A percentile compares a stretch with the other conserved stretches of the same genome.
Evolutionary conservation across 2,329 filamentous ascomycete species (phyloP).

Genomic region (Neofusicoccum ribis): DNA sequence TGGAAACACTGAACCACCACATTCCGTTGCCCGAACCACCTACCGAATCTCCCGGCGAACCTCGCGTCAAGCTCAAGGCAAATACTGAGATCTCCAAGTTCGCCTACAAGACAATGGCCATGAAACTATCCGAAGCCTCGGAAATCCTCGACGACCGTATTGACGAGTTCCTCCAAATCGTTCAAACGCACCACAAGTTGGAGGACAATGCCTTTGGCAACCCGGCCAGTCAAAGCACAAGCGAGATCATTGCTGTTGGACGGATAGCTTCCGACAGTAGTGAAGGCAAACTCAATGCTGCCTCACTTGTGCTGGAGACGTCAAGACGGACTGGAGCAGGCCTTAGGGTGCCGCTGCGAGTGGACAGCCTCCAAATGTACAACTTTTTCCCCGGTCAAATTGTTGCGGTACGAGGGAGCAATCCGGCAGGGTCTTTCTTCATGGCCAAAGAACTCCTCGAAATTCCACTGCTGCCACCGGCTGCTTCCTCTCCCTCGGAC

Average conservation of each 20-base stretch:
- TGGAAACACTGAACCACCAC: constrained; percentile 81
- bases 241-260: constrained; percentile 85
- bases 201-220: constrained; percentile 84
- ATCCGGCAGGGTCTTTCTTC: constrained; percentile 82
- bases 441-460: constrained; percentile 74
- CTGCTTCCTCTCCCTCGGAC: constrained; percentile 66
- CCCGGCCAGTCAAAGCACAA: constrained; percentile 79
- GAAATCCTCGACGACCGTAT: constrained; percentile 94
- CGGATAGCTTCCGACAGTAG: constrained; percentile 84
- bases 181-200: constrained; percentile 72
- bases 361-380: constrained; percentile 67
- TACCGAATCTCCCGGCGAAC: constrained; percentile 69
- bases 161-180: constrained; percentile 76
- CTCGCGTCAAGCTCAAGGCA: constrained; percentile 80
- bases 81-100: constrained; percentile 90
- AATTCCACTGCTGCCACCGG: constrained; percentile 71
- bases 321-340: constrained; percentile 82
- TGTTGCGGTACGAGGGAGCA: constrained; percentile 81
- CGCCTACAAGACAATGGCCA: constrained; percentile 86
- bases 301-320: constrained; percentile 84
- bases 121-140: constrained; percentile 90
- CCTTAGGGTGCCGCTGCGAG: constrained; percentile 74
- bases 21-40: constrained; percentile 68
- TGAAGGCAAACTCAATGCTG: constrained; percentile 83
- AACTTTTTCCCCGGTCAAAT: constrained; percentile 95